A percentile compares a stretch with the other conserved stretches of the same genome.
phyloP scores from a whole-genome alignment of 2,329 filamentous ascomycete genomes.

The Aspergillus thermomutatus region DNA sequence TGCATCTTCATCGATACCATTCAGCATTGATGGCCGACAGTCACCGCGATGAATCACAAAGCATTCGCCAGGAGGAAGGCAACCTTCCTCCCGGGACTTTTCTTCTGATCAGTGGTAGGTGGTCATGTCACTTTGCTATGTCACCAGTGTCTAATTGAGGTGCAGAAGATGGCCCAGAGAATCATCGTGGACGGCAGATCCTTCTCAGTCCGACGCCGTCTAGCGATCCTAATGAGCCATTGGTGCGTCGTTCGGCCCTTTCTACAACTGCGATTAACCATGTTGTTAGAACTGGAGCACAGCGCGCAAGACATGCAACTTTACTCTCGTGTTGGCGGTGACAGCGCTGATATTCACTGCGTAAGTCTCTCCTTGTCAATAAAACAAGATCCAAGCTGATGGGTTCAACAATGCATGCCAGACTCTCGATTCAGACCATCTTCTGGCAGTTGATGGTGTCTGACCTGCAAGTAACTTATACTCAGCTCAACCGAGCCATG shows the following conservation, averaged over 20 bases:
- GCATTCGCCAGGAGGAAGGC: conserved; percentile 1
- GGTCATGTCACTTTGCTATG: background rate
- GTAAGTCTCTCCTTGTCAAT: conserved; percentile 10
- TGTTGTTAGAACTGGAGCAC: conserved; percentile 42
- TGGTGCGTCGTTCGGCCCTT: conserved; percentile 20
- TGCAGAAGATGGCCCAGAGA: conserved; percentile 13
- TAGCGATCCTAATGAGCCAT: conserved; percentile 37
- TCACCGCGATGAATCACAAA: background rate
- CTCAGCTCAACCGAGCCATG: conserved; percentile 44
- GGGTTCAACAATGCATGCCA: conserved; percentile 1
- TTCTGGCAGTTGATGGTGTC: conserved; percentile 47
- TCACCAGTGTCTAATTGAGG: background rate
- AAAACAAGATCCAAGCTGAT: background rate
- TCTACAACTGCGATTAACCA: too few relatives aligned
- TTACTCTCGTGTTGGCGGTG: conserved; percentile 41
- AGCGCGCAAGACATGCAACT: conserved; percentile 42
- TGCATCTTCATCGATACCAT: background rate
- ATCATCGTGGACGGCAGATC: conserved; percentile 9
- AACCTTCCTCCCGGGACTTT: conserved; percentile 24
- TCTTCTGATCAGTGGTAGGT: conserved; percentile 20
- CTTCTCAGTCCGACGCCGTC: conserved; percentile 39
- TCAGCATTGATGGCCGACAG: conserved; percentile 12
- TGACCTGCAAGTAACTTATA: conserved; percentile 43
- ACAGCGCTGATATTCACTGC: conserved; percentile 43
- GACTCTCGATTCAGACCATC: conserved; percentile 38